Evolutionary conservation across 2,329 filamentous ascomycete genomes (phyloP), one percentile per base, ranked within the genome.

Genomic region (Ascocoryne sarcoides): DNA sequence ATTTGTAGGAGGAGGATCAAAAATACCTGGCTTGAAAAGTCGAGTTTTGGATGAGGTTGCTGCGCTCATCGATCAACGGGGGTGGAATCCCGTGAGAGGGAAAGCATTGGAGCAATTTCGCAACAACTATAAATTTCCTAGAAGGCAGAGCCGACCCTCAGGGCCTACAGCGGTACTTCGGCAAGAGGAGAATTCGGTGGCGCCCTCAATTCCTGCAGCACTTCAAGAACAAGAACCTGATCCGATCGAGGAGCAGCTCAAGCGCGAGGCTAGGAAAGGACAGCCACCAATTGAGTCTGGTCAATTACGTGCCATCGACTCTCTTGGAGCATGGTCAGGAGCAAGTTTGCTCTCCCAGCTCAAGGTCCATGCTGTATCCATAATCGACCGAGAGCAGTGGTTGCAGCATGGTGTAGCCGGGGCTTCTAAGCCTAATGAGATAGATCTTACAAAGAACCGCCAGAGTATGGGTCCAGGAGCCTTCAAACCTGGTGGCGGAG

Each of bases 1-100:
- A 12, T 84, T 98, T 55, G 82, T 82, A 0, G 92, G 92, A 21
- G 87, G 87, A 2, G 83, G 83, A 35, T 79, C 87, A 4, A 74
- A 74, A 18, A 78, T 95, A 7, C 73, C 89, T 1, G 92, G 92
- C 1, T 65, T 98, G 18, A 87, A 85, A 49, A 70, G 73, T 17
- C 77, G 90, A 18, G 71, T 95, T 28, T 63, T 95, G 21, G 74
- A 82, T 42, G 89, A 96, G 53, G 64, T 96, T 1, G 71, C 73
- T 3, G 62, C 65, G 1, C 65, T 95, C 1, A 70, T 92, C 4
- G 67, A 78, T 12, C 66, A 71, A 32, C 69, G 79, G 46, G 84
- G 86, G 5, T 96, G 90, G 87, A 79, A 85, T 51, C 70, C 76
- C 0, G 78, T 95, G 2, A 71, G 73, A 32, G 87, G 82, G 26